Evolutionary conservation across 192 early-diverging fungal species (phyloP).

Genomic region (Coemansia sp.): DNA sequence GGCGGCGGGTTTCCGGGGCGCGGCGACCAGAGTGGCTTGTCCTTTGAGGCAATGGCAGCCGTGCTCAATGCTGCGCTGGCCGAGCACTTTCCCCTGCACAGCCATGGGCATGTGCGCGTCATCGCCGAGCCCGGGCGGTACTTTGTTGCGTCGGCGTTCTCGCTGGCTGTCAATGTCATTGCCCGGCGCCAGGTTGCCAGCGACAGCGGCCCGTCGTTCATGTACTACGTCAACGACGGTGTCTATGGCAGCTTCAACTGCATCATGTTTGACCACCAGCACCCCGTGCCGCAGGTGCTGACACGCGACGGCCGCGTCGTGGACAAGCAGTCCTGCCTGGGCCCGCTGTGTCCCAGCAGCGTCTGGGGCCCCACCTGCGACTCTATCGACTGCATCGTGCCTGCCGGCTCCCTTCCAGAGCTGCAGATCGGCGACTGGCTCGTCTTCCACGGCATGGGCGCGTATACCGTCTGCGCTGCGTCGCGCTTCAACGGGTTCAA

Average conservation of each 20-base stretch:
- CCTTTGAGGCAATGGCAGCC: constrained; percentile 79
- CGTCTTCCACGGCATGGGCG: constrained; percentile 93
- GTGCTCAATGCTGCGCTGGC: constrained; percentile 79
- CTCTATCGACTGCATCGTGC: constrained; percentile 90
- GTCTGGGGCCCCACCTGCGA: constrained; percentile 99
- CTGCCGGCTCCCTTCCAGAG: constrained; percentile 67
- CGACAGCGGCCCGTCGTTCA: constrained; percentile 53
- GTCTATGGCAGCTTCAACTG: constrained; percentile 99
- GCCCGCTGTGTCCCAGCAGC: constrained; percentile 54
- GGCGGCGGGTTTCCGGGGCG: constrained; percentile 96
- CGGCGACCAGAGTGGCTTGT: constrained; percentile 67
- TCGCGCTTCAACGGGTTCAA: constrained; percentile 87
- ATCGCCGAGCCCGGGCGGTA: constrained; percentile 99
- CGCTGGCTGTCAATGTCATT: constrained; percentile 89
- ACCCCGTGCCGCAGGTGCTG: constrained; percentile 70
- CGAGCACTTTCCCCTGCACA: constrained; percentile 64
- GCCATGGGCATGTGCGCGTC: constrained; percentile 65
- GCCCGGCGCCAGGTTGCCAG: constrained; percentile 77
- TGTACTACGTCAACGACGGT: constrained; percentile 98
- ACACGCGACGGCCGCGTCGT: constrained; percentile 47
- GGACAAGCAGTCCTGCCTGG: constrained; percentile 11
- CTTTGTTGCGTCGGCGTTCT: constrained; percentile 92
- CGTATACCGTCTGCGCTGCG: constrained; percentile 91
- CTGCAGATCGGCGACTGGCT: constrained; percentile 96
- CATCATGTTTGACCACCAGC: constrained; percentile 94